Evolutionary conservation across 179 eudicot genomes (phyloP).

Genomic region (Camellia oleifera): DNA sequence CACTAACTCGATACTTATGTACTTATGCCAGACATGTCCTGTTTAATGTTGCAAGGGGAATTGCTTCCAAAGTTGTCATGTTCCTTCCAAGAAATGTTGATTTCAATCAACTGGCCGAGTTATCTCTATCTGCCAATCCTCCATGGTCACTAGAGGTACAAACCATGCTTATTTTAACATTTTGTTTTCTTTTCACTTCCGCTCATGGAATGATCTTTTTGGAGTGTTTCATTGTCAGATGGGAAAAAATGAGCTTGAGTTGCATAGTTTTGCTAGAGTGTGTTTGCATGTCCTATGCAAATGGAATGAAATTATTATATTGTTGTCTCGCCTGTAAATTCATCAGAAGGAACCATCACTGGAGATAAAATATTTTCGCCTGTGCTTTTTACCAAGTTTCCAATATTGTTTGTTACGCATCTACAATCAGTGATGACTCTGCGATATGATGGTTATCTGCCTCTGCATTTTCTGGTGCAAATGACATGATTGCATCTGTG

Average conservation of each 20-base stretch:
- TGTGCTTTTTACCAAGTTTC: neutral
- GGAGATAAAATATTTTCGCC: neutral
- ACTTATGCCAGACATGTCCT: conserved; percentile 36
- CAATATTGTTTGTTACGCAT: neutral
- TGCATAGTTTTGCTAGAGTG: neutral
- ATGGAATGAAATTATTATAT: neutral
- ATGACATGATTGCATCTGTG: neutral
- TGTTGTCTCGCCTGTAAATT: neutral
- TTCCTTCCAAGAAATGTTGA: conserved; percentile 87
- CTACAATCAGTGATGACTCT: neutral
- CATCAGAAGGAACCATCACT: neutral
- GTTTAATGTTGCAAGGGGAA: conserved; percentile 52
- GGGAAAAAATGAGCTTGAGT: neutral
- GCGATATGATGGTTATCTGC: neutral
- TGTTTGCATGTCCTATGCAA: neutral
- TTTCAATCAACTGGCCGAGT: conserved; percentile 72
- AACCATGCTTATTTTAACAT: neutral
- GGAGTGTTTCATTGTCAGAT: neutral
- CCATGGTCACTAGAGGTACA: conserved; percentile 82
- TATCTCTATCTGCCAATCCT: conserved; percentile 55
- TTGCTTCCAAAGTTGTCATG: conserved; percentile 71
- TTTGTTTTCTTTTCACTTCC: neutral
- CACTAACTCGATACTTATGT: conserved; percentile 13
- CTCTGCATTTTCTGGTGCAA: neutral
- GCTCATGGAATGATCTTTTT: neutral